Base-by-base conservation (phyloP, 768 basidiomycete species). In the Boletus pseudopeckii region DNA sequence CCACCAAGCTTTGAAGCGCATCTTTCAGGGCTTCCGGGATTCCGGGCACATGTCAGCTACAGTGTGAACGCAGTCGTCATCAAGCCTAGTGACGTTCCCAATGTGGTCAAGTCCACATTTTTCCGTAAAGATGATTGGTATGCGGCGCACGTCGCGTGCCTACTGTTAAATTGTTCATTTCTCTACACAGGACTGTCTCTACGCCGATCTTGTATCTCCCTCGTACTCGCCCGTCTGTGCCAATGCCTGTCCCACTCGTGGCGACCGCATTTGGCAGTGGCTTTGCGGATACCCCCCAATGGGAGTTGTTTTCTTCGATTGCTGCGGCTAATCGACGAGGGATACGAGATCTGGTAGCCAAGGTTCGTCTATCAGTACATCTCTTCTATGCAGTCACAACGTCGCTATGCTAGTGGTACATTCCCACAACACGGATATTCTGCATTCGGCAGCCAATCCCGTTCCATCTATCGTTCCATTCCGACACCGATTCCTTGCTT, bases 1-100 rank as follows among this genome's bases (percentile, higher is more conserved):
- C 88, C 88, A 20, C 89, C 88, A 1, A 86, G 81, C 13, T 85
- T 82, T 56, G 75, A 82, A 52, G 81, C 85, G 15, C 85, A 84
- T 57, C 72, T 90, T 17, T 78, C 80, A 13, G 88, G 88, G 4
- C 66, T 90, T 7, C 88, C 88, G 10, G 89, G 88, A 1, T 89
- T 90, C 62, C 73, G 75, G 15, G 86, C 88, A 14, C 78, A 68
- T 7, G 81, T 88, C 48, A 79, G 80, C 24, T 91, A 90, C 63
- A 75, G 74, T 26, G 75, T 89, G 9, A 78, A 73, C 48, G 83
- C 77, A 1, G 70, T 75, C 24, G 76, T 82, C 24, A 71, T 75
- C 54, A 83, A 81, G 60, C 77, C 77, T 38, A 71, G 68, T 52
- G 69, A 71, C 22, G 76, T 73, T 32, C 67, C 54, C 54, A 74